Base-by-base conservation (phyloP, 2,329 filamentous ascomycete species). In the Ascochyta pisi region DNA sequence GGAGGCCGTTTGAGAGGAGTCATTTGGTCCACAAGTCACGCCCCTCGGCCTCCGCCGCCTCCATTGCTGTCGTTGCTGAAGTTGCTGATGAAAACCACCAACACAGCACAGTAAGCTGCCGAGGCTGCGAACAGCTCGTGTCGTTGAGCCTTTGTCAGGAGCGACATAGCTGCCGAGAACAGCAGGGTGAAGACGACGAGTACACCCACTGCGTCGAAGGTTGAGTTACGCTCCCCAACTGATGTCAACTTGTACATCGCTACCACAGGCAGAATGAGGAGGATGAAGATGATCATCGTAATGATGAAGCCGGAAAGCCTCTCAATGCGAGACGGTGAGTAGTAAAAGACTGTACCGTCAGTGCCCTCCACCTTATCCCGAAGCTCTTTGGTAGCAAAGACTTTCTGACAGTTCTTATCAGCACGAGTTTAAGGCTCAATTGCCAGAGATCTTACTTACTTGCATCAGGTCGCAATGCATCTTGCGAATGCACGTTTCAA, bases 151-250 rank as follows among this genome's bases (percentile, higher is more conserved):
- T 67, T 72, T 0, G 73, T 76, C 34, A 76, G 19, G 1, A 75
- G 37, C 9, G 59, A 64, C 71, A 76, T 76, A 0, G 71, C 70
- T 0, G 71, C 70, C 1, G 62, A 66, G 35, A 74, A 75, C 0
- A 74, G 51, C 16, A 74, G 54, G 0, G 76, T 78, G 57, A 79
- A 79, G 0, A 78, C 74, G 2, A 78, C 72, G 10, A 79, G 46
- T 0, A 79, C 63, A 2, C 73, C 76, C 4, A 78, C 73, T 0
- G 76, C 74, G 39, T 73, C 68, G 24, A 78, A 64, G 0, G 76
- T 75, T 0, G 67, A 66, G n/a, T 65, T 64, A 4, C 61, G 58
- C 7, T 66, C 40, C 0, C 66, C 67, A 0, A 69, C 37, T 6
- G 64, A 62, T 0, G 73, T 73, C 3, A 77, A 38, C 42, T 69